phyloP scores from a whole-genome alignment of 768 basidiomycete species.

The Austroboletus eburneus region DNA sequence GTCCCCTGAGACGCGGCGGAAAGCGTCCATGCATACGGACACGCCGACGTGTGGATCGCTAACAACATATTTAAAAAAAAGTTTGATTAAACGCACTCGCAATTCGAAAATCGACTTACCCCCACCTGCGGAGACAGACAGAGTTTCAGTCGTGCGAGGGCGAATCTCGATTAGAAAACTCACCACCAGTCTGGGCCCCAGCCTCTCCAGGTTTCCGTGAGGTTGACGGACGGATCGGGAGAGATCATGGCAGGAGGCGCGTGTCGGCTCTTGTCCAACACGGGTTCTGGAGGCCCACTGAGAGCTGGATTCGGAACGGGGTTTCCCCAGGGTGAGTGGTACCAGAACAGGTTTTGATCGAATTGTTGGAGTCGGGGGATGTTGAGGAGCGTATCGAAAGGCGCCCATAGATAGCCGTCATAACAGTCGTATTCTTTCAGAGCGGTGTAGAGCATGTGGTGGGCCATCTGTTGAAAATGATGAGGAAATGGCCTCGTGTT shows the following conservation, averaged over 20 bases:
- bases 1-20: constrained; percentile 28
- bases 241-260: constrained; percentile 40
- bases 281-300: constrained; percentile 8
- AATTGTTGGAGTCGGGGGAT: constrained; percentile 46
- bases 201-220: constrained; percentile 39
- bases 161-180: constrained; percentile 4
- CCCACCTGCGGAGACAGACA: constrained; percentile 34
- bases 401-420: constrained; percentile 49
- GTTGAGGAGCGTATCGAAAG: constrained; percentile 49
- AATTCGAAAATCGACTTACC: no score
- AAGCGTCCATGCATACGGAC: constrained; percentile 41
- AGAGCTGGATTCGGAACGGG: constrained; percentile 40
- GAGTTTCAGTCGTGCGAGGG: constrained; percentile 7
- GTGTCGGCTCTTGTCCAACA: constrained; percentile 26
- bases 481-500: neutral
- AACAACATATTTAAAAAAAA: neutral
- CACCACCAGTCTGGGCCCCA: constrained; percentile 45
- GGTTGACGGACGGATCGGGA: constrained; percentile 35
- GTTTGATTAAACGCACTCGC: no score
- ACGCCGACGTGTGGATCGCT: constrained; percentile 44
- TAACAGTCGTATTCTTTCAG: constrained; percentile 42
- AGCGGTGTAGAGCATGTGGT: constrained; percentile 50
- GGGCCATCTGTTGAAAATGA: constrained; percentile 37
- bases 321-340: constrained; percentile 44
- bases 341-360: constrained; percentile 44